Evolutionary conservation across 2,329 filamentous ascomycete species (phyloP), one percentile per base, ranked within the genome.

Genomic region (Ophiostoma ips): DNA sequence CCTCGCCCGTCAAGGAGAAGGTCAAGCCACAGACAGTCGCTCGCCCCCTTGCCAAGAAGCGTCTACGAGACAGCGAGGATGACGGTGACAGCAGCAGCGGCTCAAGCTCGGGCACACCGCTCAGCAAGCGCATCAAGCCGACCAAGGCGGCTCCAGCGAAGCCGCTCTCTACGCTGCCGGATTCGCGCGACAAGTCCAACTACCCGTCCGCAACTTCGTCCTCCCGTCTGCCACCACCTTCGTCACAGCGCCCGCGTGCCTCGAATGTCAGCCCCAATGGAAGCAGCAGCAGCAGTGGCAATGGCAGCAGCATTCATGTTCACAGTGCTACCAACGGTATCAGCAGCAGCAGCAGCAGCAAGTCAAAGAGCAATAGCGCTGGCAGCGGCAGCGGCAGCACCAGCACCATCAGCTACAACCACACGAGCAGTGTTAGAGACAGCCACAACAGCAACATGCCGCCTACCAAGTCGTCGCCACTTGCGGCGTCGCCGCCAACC

Each of bases 401-500:
- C 40, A 43, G 35, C 35, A 13, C 37, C 21, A 9, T 15, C 40
- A 52, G 48, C 30, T 50, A 71, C 54, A 79, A 28, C 24, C 24
- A 28, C 24, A 28, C 24, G 24, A 28, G 24, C 24, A 28, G 24
- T 28, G 24, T 8, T 4, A 4, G 24, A 4, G 21, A 16, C 40
- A 43, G 15, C 35, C 35, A 50, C 21, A 5, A 21, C 40, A 52
- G 48, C 30, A 52, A 71, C 54, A 79, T 72, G 0, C 79, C 76
- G 7, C 77, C 76, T 0, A 68, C 69, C 47, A 82, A 82, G 60
- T 81, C 79, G 2, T 82, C 79, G 10, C 79, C 78, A 4, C 66
- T 82, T 16, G 77, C 77, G n/a, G 77, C 77, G 1, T 81, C 78
- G 7, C 77, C 78, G 12, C 78, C 78, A 0, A 81, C 78, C 8